A percentile compares a stretch with the other conserved stretches of the same genome.
These are phyloP conservation scores for Choanephora cucurbitarum DNA, from an alignment of 371 early-diverging fungal species.

Conservation along the genomic window DNA sequence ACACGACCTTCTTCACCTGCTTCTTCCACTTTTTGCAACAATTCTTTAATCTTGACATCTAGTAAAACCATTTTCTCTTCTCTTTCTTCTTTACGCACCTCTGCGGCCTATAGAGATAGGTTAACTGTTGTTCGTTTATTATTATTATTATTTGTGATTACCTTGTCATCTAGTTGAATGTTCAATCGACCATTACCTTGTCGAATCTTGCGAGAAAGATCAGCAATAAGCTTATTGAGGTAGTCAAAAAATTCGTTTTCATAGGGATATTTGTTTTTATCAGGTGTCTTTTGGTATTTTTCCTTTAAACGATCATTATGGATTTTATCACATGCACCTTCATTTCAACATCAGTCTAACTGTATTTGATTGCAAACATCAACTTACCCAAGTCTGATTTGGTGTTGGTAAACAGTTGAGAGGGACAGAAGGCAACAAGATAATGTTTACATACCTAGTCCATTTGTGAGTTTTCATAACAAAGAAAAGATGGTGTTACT, in stretches of 20 bases:
- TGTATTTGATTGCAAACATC: too few relatives aligned
- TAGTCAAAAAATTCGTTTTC: constrained; percentile 77
- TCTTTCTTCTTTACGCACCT: constrained; percentile 76
- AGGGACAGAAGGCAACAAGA: constrained; percentile 85
- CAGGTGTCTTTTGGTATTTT: constrained; percentile 70
- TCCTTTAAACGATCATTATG: constrained; percentile 83
- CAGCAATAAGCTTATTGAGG: constrained; percentile 69
- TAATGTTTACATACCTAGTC: constrained; percentile 83
- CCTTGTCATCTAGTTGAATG: constrained; percentile 72
- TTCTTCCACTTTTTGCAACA: constrained; percentile 68
- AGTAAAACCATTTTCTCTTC: constrained; percentile 80
- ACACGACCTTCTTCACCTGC: constrained; percentile 83
- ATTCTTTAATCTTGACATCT: constrained; percentile 82
- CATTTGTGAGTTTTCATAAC: neutral
- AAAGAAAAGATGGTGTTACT: constrained; percentile 13
- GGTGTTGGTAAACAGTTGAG: constrained; percentile 85
- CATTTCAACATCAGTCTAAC: constrained; percentile 13
- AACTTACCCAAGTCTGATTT: constrained; percentile 82
- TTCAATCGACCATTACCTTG: constrained; percentile 76
- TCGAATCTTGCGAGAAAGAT: constrained; percentile 76
- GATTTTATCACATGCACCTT: constrained; percentile 71
- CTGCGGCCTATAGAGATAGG: constrained; percentile 47
- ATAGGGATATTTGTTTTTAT: constrained; percentile 71
- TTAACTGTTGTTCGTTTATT: neutral
- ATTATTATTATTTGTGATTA: constrained; percentile 29